phyloP scores from a whole-genome alignment of 805 yeast genomes.

The Wickerhamomyces kurtzmanii region DNA sequence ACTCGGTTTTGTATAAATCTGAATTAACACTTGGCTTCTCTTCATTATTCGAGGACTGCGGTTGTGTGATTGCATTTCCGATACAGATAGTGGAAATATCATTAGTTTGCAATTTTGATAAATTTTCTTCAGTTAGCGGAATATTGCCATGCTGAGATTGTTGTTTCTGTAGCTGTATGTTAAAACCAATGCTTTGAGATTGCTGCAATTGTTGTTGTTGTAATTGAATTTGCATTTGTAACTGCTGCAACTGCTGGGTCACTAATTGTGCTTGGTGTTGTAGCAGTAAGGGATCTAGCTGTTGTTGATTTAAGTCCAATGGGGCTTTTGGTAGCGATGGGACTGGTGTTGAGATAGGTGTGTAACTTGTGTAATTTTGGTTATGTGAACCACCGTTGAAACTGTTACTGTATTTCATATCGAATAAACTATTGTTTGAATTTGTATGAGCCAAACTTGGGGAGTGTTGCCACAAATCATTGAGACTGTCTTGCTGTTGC shows the following conservation, averaged over 20 bases:
- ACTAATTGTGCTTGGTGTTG: conserved; percentile 16
- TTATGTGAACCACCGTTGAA: conserved; percentile 1
- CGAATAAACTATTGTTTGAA: conserved; percentile 7
- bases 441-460: conserved; percentile 8
- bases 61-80: too few species aligned
- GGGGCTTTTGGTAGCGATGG: conserved; percentile 4
- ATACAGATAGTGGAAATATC: too few species aligned
- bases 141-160: too few species aligned
- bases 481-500: conserved; percentile 2
- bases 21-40: conserved; percentile 36
- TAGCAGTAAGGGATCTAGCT: conserved; percentile 13
- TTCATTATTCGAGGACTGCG: too few species aligned
- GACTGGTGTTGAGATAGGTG: conserved; percentile 8
- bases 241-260: conserved; percentile 16
- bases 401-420: conserved; percentile 7
- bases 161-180: conserved; percentile 4
- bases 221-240: conserved; percentile 16
- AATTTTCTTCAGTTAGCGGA: conserved; percentile 29
- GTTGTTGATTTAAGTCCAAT: conserved; percentile 2
- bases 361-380: conserved; percentile 1
- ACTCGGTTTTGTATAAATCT: conserved; percentile 80
- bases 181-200: not conserved
- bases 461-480: conserved; percentile 1
- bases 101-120: conserved; percentile 11
- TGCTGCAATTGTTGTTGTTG: conserved; percentile 15